phyloP scores from a whole-genome alignment of 2,329 filamentous ascomycete genomes.

The Paecilomyces fulvus region DNA sequence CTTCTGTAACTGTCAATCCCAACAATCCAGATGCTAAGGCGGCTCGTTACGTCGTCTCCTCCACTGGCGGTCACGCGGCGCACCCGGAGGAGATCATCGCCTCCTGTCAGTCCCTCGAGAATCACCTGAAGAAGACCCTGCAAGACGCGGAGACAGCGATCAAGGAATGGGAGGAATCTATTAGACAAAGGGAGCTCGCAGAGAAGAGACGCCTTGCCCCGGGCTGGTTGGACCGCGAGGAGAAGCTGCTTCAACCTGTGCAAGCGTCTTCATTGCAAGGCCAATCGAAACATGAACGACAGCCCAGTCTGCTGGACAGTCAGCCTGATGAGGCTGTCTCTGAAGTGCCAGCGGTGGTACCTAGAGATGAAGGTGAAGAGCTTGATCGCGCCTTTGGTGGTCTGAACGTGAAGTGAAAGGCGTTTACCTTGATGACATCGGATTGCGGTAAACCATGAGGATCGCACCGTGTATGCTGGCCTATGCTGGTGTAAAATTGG shows the following conservation, averaged over 20 bases:
- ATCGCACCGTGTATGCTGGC: neutral
- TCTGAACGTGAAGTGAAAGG: slow-evolving; percentile 34
- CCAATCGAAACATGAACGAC: slow-evolving; percentile 1
- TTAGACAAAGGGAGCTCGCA: slow-evolving; percentile 50
- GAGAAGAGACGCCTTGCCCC: slow-evolving; percentile 57
- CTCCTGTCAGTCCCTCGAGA: slow-evolving; percentile 69
- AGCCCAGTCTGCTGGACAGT: slow-evolving; percentile 30
- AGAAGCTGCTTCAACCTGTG: slow-evolving; percentile 50
- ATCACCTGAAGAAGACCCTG: slow-evolving; percentile 63
- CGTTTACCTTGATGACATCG: neutral
- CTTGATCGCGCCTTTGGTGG: slow-evolving; percentile 47
- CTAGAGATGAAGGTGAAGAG: slow-evolving; percentile 42
- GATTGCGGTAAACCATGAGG: neutral
- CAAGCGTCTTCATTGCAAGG: slow-evolving; percentile 7
- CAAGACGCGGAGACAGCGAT: slow-evolving; percentile 59
- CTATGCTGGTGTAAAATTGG: neutral
- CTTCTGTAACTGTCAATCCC: slow-evolving; percentile 52
- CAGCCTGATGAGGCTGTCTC: slow-evolving; percentile 25
- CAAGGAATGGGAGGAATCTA: slow-evolving; percentile 58
- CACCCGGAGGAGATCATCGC: slow-evolving; percentile 79
- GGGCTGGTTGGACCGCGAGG: slow-evolving; percentile 56
- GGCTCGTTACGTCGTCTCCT: slow-evolving; percentile 69
- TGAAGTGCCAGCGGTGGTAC: slow-evolving; percentile 31
- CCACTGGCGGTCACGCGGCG: slow-evolving; percentile 68
- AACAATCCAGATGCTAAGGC: slow-evolving; percentile 40